Conservation (phyloP, 1,284 basidiomycete species). For the Leccinum solheimii region DNA sequence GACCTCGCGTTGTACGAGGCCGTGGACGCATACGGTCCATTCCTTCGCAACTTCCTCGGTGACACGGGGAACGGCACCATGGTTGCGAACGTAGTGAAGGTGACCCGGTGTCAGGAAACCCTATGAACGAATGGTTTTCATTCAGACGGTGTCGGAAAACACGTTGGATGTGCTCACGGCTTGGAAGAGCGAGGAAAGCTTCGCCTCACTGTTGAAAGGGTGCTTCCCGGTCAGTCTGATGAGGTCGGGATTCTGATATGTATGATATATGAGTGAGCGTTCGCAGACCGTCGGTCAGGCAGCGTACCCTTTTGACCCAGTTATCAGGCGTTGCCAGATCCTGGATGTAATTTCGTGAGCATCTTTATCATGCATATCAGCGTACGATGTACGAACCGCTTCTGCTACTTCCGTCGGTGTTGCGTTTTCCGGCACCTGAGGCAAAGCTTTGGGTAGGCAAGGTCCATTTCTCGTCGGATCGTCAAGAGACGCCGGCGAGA, state of each 20-base stretch:
- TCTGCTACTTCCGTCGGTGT: slow-evolving; percentile 24
- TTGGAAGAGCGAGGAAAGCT: slow-evolving; percentile 47
- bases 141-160: not conserved
- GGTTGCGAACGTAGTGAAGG: slow-evolving; percentile 69
- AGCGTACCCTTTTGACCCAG: slow-evolving; percentile 42
- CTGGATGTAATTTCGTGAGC: slow-evolving; percentile 10
- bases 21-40: slow-evolving; percentile 57
- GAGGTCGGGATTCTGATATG: slow-evolving; percentile 22
- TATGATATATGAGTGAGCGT: not conserved
- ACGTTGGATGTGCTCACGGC: slow-evolving; percentile 10
- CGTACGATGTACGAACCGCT: slow-evolving; percentile 11
- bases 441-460: slow-evolving; percentile 19
- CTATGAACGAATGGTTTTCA: slow-evolving; percentile 12
- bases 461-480: slow-evolving; percentile 22
- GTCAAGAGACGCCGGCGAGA: slow-evolving; percentile 21
- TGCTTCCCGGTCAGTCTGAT: slow-evolving; percentile 60
- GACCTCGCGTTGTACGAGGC: slow-evolving; percentile 46
- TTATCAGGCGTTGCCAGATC: slow-evolving; percentile 43
- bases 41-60: slow-evolving; percentile 38
- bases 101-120: slow-evolving; percentile 66
- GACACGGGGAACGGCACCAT: slow-evolving; percentile 62
- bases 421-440: slow-evolving; percentile 22
- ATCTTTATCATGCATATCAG: not conserved
- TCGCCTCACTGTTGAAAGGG: slow-evolving; percentile 63
- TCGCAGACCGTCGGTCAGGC: not conserved